These are phyloP conservation scores for Candida manassasensis DNA, from an alignment of 805 yeast species.

Conservation along the genomic window DNA sequence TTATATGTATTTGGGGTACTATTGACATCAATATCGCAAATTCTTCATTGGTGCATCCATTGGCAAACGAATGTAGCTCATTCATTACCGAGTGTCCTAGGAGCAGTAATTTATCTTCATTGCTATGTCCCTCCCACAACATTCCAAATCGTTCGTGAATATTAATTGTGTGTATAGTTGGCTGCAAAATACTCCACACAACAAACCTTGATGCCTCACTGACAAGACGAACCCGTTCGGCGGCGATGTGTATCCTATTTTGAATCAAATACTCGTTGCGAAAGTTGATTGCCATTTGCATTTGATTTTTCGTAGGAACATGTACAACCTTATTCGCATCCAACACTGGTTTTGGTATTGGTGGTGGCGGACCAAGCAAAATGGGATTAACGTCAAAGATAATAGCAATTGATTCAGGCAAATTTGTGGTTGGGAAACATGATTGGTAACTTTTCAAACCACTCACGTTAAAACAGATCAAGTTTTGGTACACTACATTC, in stretches of 20 bases:
- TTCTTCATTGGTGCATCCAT: slow-evolving; percentile 10
- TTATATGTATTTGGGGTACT: slow-evolving; percentile 13
- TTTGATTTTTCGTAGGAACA: slow-evolving; percentile 33
- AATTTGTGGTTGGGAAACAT: slow-evolving; percentile 8
- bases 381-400: slow-evolving; percentile 26
- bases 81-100: slow-evolving; percentile 15
- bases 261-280: slow-evolving; percentile 38
- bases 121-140: slow-evolving; percentile 15
- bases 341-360: slow-evolving; percentile 40
- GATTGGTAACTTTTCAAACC: slow-evolving; percentile 7
- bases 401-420: slow-evolving; percentile 28
- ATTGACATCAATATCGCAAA: slow-evolving; percentile 7
- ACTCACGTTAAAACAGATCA: slow-evolving; percentile 7
- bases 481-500: slow-evolving; percentile 9
- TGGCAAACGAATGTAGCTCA: slow-evolving; percentile 16
- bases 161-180: slow-evolving; percentile 13
- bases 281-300: slow-evolving; percentile 22
- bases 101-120: slow-evolving; percentile 8
- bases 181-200: slow-evolving; percentile 24
- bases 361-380: slow-evolving; percentile 36
- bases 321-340: slow-evolving; percentile 36
- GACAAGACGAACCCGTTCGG: slow-evolving; percentile 36
- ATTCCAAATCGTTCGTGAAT: slow-evolving; percentile 21
- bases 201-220: slow-evolving; percentile 30
- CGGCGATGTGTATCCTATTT: slow-evolving; percentile 35